Evolutionary conservation across 2,329 filamentous ascomycete genomes (phyloP).

Genomic region (Berkeleyomyces basicola): DNA sequence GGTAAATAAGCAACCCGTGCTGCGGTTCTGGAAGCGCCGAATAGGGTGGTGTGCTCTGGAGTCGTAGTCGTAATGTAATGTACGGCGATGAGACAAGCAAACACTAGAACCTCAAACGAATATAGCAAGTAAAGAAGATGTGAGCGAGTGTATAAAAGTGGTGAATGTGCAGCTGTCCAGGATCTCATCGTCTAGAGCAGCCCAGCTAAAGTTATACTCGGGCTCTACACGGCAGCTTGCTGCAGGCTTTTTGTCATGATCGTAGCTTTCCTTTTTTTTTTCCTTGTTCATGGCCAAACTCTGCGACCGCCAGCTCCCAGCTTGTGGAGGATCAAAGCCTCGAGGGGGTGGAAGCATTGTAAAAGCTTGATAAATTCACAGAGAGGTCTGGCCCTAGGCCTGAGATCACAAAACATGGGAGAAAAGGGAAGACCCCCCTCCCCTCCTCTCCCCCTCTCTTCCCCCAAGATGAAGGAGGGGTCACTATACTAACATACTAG

Average conservation of each 20-base stretch:
- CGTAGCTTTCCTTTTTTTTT: neutral
- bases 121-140: neutral
- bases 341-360: neutral
- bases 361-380: neutral
- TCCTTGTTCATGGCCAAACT: neutral
- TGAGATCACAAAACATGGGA: neutral
- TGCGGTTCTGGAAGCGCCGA: neutral
- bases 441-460: neutral
- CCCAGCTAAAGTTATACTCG: neutral
- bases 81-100: conserved; percentile 2
- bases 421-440: neutral
- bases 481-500: neutral
- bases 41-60: neutral
- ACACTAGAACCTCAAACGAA: neutral
- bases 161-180: too few species aligned
- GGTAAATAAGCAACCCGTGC: too few species aligned
- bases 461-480: neutral
- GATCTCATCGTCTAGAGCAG: too few species aligned
- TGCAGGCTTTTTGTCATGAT: neutral
- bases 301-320: neutral
- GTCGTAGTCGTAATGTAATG: neutral
- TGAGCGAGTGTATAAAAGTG: too few species aligned
- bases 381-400: neutral
- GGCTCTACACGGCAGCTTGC: neutral
- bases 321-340: neutral